A percentile compares a stretch with the other conserved stretches of the same genome.
phyloP scores from a whole-genome alignment of 2,329 filamentous ascomycete genomes.

The Mollisiaceae sp. region DNA sequence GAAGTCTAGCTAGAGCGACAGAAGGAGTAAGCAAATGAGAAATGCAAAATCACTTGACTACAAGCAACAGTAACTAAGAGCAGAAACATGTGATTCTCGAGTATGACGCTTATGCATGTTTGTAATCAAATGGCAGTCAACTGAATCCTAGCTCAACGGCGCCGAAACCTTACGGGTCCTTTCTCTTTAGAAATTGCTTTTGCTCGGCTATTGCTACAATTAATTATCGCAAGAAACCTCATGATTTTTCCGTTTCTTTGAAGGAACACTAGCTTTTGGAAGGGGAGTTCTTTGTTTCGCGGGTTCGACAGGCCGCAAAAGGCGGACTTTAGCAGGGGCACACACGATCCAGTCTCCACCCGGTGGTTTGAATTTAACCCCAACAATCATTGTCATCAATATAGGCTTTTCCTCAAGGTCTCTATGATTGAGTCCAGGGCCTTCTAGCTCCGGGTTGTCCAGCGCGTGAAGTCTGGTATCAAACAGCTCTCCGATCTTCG shows the following conservation, averaged over 20 bases:
- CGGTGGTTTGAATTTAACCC: constrained; percentile 1
- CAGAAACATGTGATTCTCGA: too few relatives aligned
- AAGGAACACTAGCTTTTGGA: not conserved
- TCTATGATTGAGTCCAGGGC: not conserved
- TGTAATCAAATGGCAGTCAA: too few relatives aligned
- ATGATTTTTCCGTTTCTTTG: not conserved
- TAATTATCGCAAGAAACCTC: not conserved
- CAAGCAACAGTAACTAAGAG: too few relatives aligned
- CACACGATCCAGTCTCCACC: constrained; percentile 11
- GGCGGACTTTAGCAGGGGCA: constrained; percentile 11
- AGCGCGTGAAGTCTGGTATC: not conserved
- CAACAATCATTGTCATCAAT: constrained; percentile 13
- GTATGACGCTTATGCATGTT: too few relatives aligned
- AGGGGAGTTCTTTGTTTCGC: not conserved
- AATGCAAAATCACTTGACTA: too few relatives aligned
- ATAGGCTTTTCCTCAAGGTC: constrained; percentile 1
- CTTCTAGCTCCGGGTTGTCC: not conserved
- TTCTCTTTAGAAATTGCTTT: too few relatives aligned
- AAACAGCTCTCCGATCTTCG: not conserved
- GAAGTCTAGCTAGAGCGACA: too few relatives aligned
- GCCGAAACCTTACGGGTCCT: too few relatives aligned
- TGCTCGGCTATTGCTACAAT: too few relatives aligned
- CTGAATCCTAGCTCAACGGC: too few relatives aligned
- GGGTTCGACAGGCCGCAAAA: not conserved
- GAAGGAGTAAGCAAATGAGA: too few relatives aligned